phyloP scores from a whole-genome alignment of 2,329 filamentous ascomycete genomes.

The Nannizziopsis barbatae region DNA sequence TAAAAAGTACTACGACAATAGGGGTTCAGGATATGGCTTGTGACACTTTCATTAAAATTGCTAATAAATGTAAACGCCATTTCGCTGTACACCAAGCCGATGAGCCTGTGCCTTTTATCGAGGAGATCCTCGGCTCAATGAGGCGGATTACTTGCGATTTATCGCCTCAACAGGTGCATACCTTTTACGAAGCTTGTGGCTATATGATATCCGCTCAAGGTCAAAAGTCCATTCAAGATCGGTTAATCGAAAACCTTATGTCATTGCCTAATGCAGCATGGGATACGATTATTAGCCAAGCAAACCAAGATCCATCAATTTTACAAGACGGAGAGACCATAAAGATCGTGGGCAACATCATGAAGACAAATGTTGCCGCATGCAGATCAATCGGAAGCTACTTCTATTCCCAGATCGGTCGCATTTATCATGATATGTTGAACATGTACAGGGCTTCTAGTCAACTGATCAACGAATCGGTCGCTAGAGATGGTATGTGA shows the following conservation, averaged over 20 bases:
- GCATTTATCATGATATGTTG: conserved; percentile 96
- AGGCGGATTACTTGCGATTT: conserved; percentile 92
- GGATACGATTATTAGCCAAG: conserved; percentile 86
- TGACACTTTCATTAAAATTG: conserved; percentile 99
- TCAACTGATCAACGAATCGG: conserved; percentile 84
- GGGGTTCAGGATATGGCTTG: conserved; percentile 99
- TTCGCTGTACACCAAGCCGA: conserved; percentile 93
- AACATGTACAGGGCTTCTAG: conserved; percentile 99
- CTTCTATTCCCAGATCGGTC: conserved; percentile 95
- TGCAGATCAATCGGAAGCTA: conserved; percentile 93
- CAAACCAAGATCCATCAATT: conserved; percentile 72
- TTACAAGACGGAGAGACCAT: conserved; percentile 90
- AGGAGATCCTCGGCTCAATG: conserved; percentile 94
- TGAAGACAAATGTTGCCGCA: conserved; percentile 99
- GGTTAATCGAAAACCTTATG: conserved; percentile 86
- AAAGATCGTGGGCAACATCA: conserved; percentile 98
- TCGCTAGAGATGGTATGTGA: conserved; percentile 61
- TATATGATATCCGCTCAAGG: conserved; percentile 99
- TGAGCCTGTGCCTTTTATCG: conserved; percentile 91
- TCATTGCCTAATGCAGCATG: conserved; percentile 83
- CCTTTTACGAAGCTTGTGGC: conserved; percentile 96
- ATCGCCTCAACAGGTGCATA: conserved; percentile 93
- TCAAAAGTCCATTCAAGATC: conserved; percentile 86
- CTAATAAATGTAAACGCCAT: conserved; percentile 92
- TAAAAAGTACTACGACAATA: conserved; percentile 27